Base-by-base conservation (phyloP, 148 eudicot genomes). In the Euryodendron excelsum region DNA sequence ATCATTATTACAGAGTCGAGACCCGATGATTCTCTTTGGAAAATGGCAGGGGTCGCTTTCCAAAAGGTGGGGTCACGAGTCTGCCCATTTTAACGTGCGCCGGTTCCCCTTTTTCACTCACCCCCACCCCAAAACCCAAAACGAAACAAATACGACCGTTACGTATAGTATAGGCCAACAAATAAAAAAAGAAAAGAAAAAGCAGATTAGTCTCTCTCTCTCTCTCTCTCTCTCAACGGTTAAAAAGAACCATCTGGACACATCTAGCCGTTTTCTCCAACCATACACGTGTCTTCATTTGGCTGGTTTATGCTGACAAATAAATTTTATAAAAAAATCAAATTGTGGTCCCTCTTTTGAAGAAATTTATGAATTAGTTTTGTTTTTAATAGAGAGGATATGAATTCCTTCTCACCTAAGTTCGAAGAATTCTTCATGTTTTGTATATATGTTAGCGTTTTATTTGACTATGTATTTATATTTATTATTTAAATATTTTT, bases 1-100 rank as follows among this genome's bases (percentile, higher is more conserved):
- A 45, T 45, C 48, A 4, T 45, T 45, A 4, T 45, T 45, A 11
- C 48, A 4, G 11, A 11, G 4, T 45, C 11, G 48, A 4, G 48
- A 45, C 11, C 48, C 5, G 48, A 45, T 45, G 65, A n/a, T n/a
- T n/a, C n/a, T n/a, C n/a, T n/a, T n/a, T n/a, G n/a, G n/a, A 27
- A 11, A 28, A 60, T 60, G 65, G 65, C 65, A n/a, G n/a, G 65
- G 65, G 65, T 60, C 33, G 34, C 65, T 60, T 60, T 60, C 34
- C 65, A 60, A 3, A 60, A 27, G 2, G 33, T 60, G n/a, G 34
- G 34, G 21, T 0, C 18, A 33, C 39, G 30, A 11, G n/a, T n/a
- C n/a, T 11, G 48, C 4, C 5, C 48, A 45, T 45, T 63, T 30
- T 63, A 63, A 63, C 68, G 41, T 63, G 21, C 68, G 37, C 66